phyloP scores from a whole-genome alignment of 2,329 filamentous ascomycete species.

The Celoporthe dispersa region DNA sequence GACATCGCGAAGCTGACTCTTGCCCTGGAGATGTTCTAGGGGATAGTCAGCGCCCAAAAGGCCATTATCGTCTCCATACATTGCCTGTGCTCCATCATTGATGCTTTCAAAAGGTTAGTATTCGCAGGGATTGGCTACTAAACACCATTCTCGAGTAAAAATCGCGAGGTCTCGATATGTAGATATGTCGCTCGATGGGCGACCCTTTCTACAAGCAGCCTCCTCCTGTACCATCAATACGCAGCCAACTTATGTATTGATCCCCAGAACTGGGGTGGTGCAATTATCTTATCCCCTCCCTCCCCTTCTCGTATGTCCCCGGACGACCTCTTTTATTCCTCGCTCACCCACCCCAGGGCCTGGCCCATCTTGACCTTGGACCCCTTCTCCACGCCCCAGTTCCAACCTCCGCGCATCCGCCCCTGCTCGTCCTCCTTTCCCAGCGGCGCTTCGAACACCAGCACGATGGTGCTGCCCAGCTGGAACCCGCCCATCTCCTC shows the following conservation, averaged over 20 bases:
- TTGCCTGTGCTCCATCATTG: not conserved
- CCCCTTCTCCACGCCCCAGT: slow-evolving; percentile 85
- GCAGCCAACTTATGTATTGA: not conserved
- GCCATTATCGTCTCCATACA: not conserved
- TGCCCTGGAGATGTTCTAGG: not conserved
- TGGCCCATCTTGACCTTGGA: slow-evolving; percentile 89
- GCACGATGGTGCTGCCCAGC: slow-evolving; percentile 89
- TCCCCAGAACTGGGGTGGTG: not conserved
- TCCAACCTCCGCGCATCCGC: slow-evolving; percentile 68
- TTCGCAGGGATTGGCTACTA: not conserved
- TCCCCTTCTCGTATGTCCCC: not conserved
- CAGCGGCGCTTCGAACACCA: slow-evolving; percentile 93
- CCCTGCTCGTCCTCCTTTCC: slow-evolving; percentile 59
- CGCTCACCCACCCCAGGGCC: slow-evolving; percentile 75
- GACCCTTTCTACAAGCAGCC: not conserved
- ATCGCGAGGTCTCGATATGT: not conserved
- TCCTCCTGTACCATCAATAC: not conserved
- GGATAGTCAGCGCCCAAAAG: not conserved
- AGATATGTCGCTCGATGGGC: not conserved
- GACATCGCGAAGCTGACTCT: not conserved
- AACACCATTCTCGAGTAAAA: not conserved
- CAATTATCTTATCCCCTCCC: not conserved
- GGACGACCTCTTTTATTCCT: slow-evolving; percentile 34
- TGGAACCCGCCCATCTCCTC: slow-evolving; percentile 99
- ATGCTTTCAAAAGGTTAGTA: not conserved